Percentiles rank a stretch among this genome's conserved stretches.
phyloP scores from a whole-genome alignment of 768 basidiomycete species.

The Psilocybe tampanensis region DNA sequence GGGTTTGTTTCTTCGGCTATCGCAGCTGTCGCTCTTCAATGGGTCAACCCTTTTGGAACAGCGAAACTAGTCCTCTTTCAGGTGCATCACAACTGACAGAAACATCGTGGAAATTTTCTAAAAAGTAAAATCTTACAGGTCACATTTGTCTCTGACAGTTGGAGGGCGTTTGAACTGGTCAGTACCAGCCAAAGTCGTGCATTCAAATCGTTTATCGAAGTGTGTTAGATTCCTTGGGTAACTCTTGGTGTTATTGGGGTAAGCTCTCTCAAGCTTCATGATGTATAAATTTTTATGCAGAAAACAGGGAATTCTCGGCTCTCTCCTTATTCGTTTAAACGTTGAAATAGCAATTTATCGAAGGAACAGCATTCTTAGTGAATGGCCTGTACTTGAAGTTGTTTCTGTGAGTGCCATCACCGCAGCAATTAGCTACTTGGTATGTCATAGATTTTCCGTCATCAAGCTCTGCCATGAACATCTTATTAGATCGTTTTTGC shows the following conservation, averaged over 20 bases:
- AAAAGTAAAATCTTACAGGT: slow-evolving; percentile 41
- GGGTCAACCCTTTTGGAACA: slow-evolving; percentile 85
- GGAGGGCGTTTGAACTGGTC: slow-evolving; percentile 76
- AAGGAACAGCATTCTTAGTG: slow-evolving; percentile 50
- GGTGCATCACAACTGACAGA: slow-evolving; percentile 32
- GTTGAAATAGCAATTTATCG: slow-evolving; percentile 65
- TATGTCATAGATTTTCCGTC: slow-evolving; percentile 27
- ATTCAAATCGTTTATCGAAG: not conserved
- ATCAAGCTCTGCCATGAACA: not conserved
- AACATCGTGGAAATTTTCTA: not conserved
- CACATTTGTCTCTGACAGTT: slow-evolving; percentile 58
- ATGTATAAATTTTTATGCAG: not conserved
- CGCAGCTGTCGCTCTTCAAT: slow-evolving; percentile 82
- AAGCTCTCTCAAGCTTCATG: slow-evolving; percentile 17
- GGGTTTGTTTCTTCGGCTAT: slow-evolving; percentile 91
- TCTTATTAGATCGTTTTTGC: slow-evolving; percentile 62
- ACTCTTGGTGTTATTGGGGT: slow-evolving; percentile 65
- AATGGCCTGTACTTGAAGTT: slow-evolving; percentile 71
- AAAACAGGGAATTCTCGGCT: slow-evolving; percentile 62
- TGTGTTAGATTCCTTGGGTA: slow-evolving; percentile 69
- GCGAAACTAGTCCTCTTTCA: slow-evolving; percentile 83
- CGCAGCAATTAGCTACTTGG: slow-evolving; percentile 71
- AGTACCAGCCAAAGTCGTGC: slow-evolving; percentile 12
- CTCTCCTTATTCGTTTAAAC: slow-evolving; percentile 67
- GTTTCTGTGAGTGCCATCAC: slow-evolving; percentile 63